phyloP scores from a whole-genome alignment of 2,329 filamentous ascomycete species.

The Diplodia mutila region DNA sequence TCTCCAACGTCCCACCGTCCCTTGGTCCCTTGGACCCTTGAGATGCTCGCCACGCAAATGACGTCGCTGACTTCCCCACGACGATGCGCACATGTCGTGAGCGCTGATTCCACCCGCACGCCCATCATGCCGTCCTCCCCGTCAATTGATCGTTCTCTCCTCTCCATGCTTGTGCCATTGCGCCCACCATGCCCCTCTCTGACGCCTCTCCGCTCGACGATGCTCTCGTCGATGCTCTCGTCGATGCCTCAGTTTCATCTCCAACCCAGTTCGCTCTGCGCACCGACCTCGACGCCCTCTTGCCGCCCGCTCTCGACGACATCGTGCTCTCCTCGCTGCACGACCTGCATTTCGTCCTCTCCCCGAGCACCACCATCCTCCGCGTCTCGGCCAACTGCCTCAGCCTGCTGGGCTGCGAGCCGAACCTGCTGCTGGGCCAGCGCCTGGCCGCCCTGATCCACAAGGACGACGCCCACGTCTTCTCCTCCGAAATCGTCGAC shows the following conservation, averaged over 20 bases:
- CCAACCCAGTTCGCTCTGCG: neutral
- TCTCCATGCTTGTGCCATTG: conserved; percentile 1
- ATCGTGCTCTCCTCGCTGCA: conserved; percentile 9
- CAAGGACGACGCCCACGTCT: conserved; percentile 6
- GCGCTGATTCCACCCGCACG: neutral
- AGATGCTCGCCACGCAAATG: conserved; percentile 6
- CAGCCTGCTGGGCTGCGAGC: conserved; percentile 11
- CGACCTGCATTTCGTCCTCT: conserved; percentile 14
- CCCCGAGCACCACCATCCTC: conserved; percentile 13
- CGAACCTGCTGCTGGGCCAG: conserved; percentile 13
- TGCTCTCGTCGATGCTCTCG: neutral
- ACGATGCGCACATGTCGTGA: neutral
- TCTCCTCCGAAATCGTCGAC: neutral
- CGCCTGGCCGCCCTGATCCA: conserved; percentile 5
- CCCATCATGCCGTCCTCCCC: neutral
- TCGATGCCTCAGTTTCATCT: neutral
- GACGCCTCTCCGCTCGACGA: neutral
- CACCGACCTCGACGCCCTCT: neutral
- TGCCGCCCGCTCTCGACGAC: neutral
- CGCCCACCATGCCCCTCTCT: neutral
- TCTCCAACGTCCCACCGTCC: neutral
- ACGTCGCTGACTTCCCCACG: neutral
- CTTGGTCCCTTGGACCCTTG: neutral
- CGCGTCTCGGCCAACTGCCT: conserved; percentile 21
- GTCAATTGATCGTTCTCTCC: neutral